phyloP scores from a whole-genome alignment of 495 filamentous ascomycete genomes.

The Pyronema omphalodes region DNA sequence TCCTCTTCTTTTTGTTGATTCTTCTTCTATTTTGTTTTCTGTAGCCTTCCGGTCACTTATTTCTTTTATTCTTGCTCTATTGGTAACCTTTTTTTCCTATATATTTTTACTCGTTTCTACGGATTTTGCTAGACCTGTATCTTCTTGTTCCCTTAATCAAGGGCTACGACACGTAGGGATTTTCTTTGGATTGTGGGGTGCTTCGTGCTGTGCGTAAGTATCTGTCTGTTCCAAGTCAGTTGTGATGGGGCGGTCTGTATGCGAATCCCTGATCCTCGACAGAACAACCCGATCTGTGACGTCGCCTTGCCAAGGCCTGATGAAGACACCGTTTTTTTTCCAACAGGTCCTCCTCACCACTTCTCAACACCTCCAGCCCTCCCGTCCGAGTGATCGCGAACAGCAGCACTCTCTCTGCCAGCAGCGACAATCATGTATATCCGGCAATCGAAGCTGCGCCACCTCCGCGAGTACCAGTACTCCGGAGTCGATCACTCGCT shows the following conservation, averaged over 20 bases:
- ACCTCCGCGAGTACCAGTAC: slow-evolving; percentile 82
- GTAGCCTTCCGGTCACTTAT: background rate
- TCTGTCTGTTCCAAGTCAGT: background rate
- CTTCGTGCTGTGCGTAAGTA: background rate
- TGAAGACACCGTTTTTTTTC: background rate
- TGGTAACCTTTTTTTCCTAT: no score
- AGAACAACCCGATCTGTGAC: background rate
- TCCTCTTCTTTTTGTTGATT: background rate
- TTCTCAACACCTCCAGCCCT: background rate
- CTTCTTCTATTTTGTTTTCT: background rate
- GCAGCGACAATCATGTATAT: slow-evolving; percentile 44
- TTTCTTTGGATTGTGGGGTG: background rate
- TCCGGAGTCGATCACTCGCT: slow-evolving; percentile 75
- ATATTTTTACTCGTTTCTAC: no score
- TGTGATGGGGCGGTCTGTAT: background rate
- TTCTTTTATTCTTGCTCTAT: background rate
- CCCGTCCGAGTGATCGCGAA: background rate
- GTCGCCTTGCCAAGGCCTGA: background rate
- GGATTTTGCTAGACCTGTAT: no score
- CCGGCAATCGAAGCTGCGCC: slow-evolving; percentile 72
- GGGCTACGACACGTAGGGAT: no score
- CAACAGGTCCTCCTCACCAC: background rate
- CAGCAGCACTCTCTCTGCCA: background rate
- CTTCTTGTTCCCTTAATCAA: no score
- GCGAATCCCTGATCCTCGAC: background rate